Evolutionary conservation across 2,329 filamentous ascomycete species (phyloP).

Genomic region (Cladorrhinum sp.): DNA sequence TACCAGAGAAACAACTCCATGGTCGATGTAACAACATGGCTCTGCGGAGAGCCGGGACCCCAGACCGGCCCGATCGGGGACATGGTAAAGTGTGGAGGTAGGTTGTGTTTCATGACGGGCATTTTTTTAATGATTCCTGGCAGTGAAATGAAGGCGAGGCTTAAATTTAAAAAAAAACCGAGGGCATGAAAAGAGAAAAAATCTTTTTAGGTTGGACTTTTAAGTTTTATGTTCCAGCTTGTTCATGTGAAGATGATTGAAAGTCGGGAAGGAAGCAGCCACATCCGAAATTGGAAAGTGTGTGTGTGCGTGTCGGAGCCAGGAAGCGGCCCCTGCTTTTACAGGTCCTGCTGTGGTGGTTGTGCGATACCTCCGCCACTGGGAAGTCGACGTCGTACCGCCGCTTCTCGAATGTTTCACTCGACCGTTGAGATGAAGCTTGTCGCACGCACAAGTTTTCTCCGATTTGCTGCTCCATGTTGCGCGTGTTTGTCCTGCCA

Average conservation of each 20-base stretch:
- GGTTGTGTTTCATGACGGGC: too few species aligned
- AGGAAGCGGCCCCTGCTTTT: constrained; percentile 4
- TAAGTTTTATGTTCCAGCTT: too few species aligned
- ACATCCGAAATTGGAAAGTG: constrained; percentile 14
- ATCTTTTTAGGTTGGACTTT: too few species aligned
- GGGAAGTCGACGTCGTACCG: too few species aligned
- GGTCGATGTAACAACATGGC: neutral
- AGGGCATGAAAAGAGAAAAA: too few species aligned
- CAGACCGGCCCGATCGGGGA: constrained; percentile 4
- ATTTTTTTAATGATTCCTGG: too few species aligned
- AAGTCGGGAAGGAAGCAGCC: constrained; percentile 11
- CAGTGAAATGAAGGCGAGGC: too few species aligned
- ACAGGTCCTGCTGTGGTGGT: neutral
- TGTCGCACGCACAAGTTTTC: constrained; percentile 14
- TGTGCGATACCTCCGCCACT: neutral
- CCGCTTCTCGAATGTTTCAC: constrained; percentile 13
- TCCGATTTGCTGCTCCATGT: constrained; percentile 21
- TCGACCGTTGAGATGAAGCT: constrained; percentile 3
- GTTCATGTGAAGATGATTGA: neutral
- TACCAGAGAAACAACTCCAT: too few species aligned
- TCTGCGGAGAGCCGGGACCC: constrained; percentile 1
- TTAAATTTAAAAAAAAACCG: too few species aligned
- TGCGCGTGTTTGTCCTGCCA: neutral
- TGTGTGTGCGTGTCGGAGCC: neutral
- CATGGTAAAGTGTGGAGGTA: neutral